A percentile compares a stretch with the other conserved stretches of the same genome.
phyloP scores from a whole-genome alignment of 306 rosid genomes.

The Ochetophila trinervis region DNA sequence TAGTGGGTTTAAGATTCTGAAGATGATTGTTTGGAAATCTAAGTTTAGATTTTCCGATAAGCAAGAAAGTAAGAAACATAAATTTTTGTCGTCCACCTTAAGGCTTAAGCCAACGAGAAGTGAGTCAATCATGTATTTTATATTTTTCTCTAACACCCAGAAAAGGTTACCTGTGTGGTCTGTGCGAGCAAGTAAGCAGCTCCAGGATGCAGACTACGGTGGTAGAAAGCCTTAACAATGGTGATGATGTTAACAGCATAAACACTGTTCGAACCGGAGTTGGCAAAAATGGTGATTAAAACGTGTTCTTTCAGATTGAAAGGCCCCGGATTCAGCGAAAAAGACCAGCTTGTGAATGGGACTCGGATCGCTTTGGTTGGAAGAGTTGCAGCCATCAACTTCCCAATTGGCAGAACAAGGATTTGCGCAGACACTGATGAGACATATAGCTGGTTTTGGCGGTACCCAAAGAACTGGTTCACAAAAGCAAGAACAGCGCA shows the following conservation, averaged over 20 bases:
- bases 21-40: too few relatives aligned
- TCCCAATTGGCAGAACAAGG: constrained; percentile 64
- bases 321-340: constrained; percentile 79
- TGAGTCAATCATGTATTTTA: too few relatives aligned
- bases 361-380: constrained; percentile 30
- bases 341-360: constrained; percentile 53
- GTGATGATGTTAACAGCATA: constrained; percentile 73
- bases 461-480: constrained; percentile 67
- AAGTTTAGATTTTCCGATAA: too few relatives aligned
- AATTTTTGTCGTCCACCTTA: too few relatives aligned
- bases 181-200: constrained; percentile 65
- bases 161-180: constrained; percentile 96
- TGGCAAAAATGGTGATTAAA: constrained; percentile 75
- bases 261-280: constrained; percentile 58
- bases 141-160: too few relatives aligned
- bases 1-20: too few relatives aligned
- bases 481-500: constrained; percentile 67
- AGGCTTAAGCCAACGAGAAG: too few relatives aligned
- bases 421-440: constrained; percentile 73
- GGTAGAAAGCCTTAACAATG: constrained; percentile 83
- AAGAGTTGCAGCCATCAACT: constrained; percentile 77
- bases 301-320: constrained; percentile 81
- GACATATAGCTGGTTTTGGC: constrained; percentile 48
- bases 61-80: not conserved
- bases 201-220: constrained; percentile 42